phyloP scores from a whole-genome alignment of 1,284 basidiomycete genomes.

The Laetiporus sulphureus region DNA sequence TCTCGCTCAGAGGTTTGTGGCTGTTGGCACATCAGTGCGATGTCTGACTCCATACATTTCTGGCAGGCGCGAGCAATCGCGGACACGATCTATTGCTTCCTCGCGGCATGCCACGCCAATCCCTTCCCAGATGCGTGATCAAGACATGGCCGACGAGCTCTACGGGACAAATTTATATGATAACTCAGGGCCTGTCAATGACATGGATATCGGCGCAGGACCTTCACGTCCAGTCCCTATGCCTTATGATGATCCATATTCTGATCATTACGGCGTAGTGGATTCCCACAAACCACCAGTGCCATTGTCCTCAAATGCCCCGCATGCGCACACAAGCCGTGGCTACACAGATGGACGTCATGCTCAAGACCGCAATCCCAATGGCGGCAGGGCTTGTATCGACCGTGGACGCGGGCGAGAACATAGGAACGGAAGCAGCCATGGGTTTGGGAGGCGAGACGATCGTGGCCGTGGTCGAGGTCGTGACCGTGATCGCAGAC shows the following conservation, averaged over 20 bases:
- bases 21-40: background rate
- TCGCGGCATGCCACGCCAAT: conserved; percentile 51
- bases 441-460: conserved; percentile 23
- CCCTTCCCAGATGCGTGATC: conserved; percentile 45
- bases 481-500: conserved; percentile 20
- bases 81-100: conserved; percentile 39
- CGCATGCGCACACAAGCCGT: background rate
- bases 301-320: background rate
- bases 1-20: conserved; percentile 45
- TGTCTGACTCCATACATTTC: conserved; percentile 7
- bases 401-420: conserved; percentile 21
- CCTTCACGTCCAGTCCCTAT: conserved; percentile 55
- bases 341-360: background rate
- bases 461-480: conserved; percentile 21
- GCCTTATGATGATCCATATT: conserved; percentile 74
- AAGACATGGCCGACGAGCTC: conserved; percentile 41
- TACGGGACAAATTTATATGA: conserved; percentile 55
- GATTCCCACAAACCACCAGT: conserved; percentile 2
- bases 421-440: conserved; percentile 14
- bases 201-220: conserved; percentile 49
- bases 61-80: conserved; percentile 45
- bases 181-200: conserved; percentile 52
- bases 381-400: conserved; percentile 3
- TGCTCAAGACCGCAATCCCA: background rate
- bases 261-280: conserved; percentile 36